Evolutionary conservation across 2,329 filamentous ascomycete species (phyloP).

Genomic region (Exophiala sp.): DNA sequence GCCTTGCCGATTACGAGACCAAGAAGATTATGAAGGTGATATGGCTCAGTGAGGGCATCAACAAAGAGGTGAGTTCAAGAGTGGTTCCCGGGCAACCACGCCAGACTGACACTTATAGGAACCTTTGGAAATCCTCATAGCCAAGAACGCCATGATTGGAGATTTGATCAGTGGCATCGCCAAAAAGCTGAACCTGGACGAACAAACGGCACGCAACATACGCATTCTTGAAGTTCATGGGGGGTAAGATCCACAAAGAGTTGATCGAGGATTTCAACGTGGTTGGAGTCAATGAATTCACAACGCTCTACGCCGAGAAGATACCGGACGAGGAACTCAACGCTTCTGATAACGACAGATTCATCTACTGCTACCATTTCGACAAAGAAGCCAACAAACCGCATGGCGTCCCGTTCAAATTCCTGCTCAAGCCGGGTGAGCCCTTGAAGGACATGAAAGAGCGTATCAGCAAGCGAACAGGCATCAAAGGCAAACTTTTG

Average conservation of each 20-base stretch:
- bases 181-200: constrained; percentile 72
- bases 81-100: background rate
- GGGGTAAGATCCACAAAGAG: constrained; percentile 77
- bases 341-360: constrained; percentile 58
- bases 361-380: constrained; percentile 83
- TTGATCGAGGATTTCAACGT: constrained; percentile 65
- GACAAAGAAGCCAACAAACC: constrained; percentile 78
- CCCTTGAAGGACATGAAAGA: constrained; percentile 87
- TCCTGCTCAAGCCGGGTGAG: constrained; percentile 77
- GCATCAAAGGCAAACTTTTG: constrained; percentile 94
- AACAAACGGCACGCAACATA: constrained; percentile 67
- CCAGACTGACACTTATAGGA: constrained; percentile 50
- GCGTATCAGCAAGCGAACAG: constrained; percentile 84
- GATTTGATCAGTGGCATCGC: constrained; percentile 71
- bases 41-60: constrained; percentile 82
- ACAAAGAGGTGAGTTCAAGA: constrained; percentile 64
- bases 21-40: constrained; percentile 80
- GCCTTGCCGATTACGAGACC: constrained; percentile 83
- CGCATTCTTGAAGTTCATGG: constrained; percentile 77
- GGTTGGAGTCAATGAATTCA: constrained; percentile 79
- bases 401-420: constrained; percentile 87
- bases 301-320: constrained; percentile 71
- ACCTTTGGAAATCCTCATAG: constrained; percentile 72
- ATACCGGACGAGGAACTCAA: constrained; percentile 63
- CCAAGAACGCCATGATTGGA: constrained; percentile 73